Evolutionary conservation across 1,284 basidiomycete species (phyloP), one percentile per base, ranked within the genome.

Genomic region (Laetiporus sulphureus): DNA sequence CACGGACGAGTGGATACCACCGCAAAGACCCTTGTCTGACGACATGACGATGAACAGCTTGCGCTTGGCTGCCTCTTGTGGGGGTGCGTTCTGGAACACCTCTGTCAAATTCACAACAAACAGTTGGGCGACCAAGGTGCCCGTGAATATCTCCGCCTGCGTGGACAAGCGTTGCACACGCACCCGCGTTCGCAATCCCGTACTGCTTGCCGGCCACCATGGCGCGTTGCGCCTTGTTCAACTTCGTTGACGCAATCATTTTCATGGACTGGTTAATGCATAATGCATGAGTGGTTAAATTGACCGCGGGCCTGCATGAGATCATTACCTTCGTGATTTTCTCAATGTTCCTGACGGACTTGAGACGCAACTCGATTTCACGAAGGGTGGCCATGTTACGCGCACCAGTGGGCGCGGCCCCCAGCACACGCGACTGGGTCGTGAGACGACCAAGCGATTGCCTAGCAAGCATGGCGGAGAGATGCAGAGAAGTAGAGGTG

Each of bases 271-370:
- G 19, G 59, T 16, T 37, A n/a, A n/a, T n/a, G n/a, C n/a, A n/a
- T n/a, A n/a, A n/a, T n/a, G n/a, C 19, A 11, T 25, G 42, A 23
- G 20, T 20, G 36, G 4, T 48, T 11, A 32, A 29, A 7, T 30
- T n/a, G n/a, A n/a, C n/a, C n/a, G n/a, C n/a, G n/a, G n/a, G n/a
- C n/a, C n/a, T n/a, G n/a, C n/a, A n/a, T n/a, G n/a, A n/a, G n/a
- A n/a, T n/a, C n/a, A n/a, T n/a, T 58, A 93, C 91, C 77, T 95
- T 94, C 52, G 93, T 97, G 74, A 96, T 97, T 88, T 97, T 96
- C 78, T 95, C 91, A 63, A 96, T 96, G 73, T 96, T 98, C 66
- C 79, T 79, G 63, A 98, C 95, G 44, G 92, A 96, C 82, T 98
- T 97, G 69, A 94, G 78, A 55, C 95, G 87, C 65, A 90, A 69